Base-by-base conservation (phyloP, 805 yeast species). In the Alloascoidea africana region DNA sequence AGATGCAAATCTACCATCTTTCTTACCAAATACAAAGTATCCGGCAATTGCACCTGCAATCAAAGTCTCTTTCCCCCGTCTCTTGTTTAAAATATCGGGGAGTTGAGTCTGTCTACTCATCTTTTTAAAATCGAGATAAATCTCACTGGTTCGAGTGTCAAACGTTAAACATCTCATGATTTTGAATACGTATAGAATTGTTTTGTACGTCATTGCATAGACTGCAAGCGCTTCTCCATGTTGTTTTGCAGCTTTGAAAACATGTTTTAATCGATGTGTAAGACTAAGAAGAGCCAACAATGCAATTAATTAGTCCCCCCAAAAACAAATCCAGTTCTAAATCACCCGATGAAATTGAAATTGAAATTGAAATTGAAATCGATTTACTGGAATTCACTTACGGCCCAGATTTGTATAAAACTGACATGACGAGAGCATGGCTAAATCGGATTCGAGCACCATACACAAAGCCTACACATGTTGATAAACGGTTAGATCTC, bases 371-470 rank as follows among this genome's bases (percentile, higher is more conserved):
- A 40, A 36, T 50, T 37, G 36, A 47, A 47, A 38, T 32, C 8
- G 32, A 15, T 17, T 5, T 13, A 30, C 14, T 30, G 14, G 6
- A 11, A 16, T 17, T 16, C 11, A 45, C 52, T 40, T 42, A 54
- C 34, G 73, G 66, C 3, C 77, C 77, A 27, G 65, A 59, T 36
- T 71, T 57, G 49, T 73, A 76, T 17, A 76, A 56, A 19, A 73
- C 52, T 36, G 70, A 68, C 54, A 75, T 74, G 35, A 75, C 83
- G 36, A 75, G 50, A 1, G 81, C 76, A 53, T 75, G 83, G 36
- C 75, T 67, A 47, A 76, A 73, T 37, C 83, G 58, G 32, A 75
- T 56, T 46, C 70, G 65, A 3, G 76, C 76, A 2, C 83, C 83
- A 43, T 75, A 75, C 4, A 71, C 73, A 4, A 68, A 56, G 14